Evolutionary conservation across 345 rosid genomes (phyloP).

Genomic region (Murraya koenigii): DNA sequence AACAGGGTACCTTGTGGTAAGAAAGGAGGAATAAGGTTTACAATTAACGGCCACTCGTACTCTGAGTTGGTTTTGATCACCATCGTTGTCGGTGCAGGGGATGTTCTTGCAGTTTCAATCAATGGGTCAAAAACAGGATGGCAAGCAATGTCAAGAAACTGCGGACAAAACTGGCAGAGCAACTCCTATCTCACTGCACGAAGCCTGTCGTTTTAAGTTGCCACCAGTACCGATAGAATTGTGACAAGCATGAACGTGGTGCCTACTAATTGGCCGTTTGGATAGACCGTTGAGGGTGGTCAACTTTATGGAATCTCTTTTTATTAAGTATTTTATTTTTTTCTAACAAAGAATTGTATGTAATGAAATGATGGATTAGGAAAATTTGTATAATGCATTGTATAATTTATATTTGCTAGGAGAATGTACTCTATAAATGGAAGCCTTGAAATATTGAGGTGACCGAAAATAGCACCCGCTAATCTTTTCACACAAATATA

Average conservation of each 20-base stretch:
- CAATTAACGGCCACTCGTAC: slow-evolving; percentile 41
- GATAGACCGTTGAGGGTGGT: slow-evolving; percentile 53
- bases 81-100: slow-evolving; percentile 69
- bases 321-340: too few relatives aligned
- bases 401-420: too few relatives aligned
- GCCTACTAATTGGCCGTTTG: slow-evolving; percentile 59
- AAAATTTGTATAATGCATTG: neutral
- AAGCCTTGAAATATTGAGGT: too few relatives aligned
- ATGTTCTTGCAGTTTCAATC: slow-evolving; percentile 50
- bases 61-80: slow-evolving; percentile 58
- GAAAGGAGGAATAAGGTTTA: too few relatives aligned
- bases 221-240: slow-evolving; percentile 47
- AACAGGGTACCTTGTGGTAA: too few relatives aligned
- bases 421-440: too few relatives aligned
- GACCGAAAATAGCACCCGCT: too few relatives aligned
- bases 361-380: neutral
- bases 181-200: slow-evolving; percentile 52
- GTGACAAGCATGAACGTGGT: slow-evolving; percentile 49
- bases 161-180: slow-evolving; percentile 80
- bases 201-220: slow-evolving; percentile 52
- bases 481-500: too few relatives aligned
- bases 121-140: slow-evolving; percentile 59
- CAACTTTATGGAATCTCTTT: slow-evolving; percentile 36
- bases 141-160: slow-evolving; percentile 68
- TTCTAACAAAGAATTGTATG: too few relatives aligned